Evolutionary conservation across 129 eudicot species (phyloP).

Genomic region (Centrapalus pauciflorus): DNA sequence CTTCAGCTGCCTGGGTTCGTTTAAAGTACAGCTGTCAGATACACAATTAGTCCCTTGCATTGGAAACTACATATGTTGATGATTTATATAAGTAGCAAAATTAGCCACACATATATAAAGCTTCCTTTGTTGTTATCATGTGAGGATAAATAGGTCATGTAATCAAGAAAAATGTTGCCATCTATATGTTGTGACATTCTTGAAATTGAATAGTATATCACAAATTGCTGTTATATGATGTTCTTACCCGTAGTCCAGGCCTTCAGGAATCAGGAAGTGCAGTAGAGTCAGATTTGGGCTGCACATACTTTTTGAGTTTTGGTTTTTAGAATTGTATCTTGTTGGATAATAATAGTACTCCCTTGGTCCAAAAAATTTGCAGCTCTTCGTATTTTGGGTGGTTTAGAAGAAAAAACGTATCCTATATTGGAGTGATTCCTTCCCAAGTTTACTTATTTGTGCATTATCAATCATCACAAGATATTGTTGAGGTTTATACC

Average conservation of each 20-base stretch:
- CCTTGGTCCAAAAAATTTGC: not conserved
- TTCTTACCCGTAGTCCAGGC: not conserved
- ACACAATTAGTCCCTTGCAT: not conserved
- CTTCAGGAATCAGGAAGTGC: not conserved
- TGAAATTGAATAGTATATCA: not conserved
- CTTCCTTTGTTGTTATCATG: not conserved
- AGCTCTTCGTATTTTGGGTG: too few species aligned
- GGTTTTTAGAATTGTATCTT: not conserved
- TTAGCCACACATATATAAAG: not conserved
- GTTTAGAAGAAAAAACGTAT: too few species aligned
- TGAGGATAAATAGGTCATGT: not conserved
- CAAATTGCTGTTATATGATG: not conserved
- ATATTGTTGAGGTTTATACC: not conserved
- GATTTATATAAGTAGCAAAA: not conserved
- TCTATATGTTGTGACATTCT: not conserved
- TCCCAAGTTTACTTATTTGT: too few species aligned
- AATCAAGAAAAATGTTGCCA: not conserved
- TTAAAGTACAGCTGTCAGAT: not conserved
- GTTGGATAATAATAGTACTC: too few species aligned
- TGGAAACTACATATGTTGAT: not conserved
- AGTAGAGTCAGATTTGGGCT: not conserved
- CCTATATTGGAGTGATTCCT: too few species aligned
- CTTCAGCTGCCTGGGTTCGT: not conserved
- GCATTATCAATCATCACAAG: not conserved
- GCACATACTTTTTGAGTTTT: not conserved